Percentiles rank a stretch among this genome's conserved stretches.
phyloP scores from a whole-genome alignment of 306 rosid species.

The Spatholobus suberectus region DNA sequence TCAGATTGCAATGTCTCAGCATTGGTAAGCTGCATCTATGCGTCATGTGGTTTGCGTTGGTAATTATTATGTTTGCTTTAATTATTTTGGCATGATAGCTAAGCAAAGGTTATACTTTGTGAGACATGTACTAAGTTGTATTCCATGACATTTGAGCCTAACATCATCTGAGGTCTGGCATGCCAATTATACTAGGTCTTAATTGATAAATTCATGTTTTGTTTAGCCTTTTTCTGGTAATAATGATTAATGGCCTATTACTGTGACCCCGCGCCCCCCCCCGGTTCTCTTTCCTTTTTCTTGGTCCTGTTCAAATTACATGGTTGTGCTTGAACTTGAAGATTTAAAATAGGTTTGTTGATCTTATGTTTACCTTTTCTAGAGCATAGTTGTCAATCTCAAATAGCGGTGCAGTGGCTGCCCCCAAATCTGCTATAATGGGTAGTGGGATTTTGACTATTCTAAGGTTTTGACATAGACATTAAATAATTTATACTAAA shows the following conservation, averaged over 20 bases:
- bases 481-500: neutral
- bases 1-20: conserved; percentile 93
- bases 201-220: neutral
- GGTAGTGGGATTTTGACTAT: neutral
- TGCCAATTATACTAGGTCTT: neutral
- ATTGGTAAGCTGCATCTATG: conserved; percentile 63
- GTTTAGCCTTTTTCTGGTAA: neutral
- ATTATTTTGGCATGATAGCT: conserved; percentile 26
- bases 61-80: conserved; percentile 14
- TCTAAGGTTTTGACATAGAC: neutral
- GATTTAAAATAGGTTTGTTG: neutral
- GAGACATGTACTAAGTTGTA: neutral
- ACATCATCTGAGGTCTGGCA: neutral
- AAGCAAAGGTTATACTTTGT: neutral
- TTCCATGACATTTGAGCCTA: neutral
- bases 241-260: neutral
- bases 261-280: neutral
- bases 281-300: no score
- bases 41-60: neutral
- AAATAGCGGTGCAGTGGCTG: neutral
- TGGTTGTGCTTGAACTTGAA: neutral
- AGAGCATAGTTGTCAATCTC: neutral
- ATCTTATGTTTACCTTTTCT: neutral
- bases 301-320: neutral
- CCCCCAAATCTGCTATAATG: neutral